Base-by-base conservation (phyloP, 768 basidiomycete genomes). In the Mycena rebaudengoi region DNA sequence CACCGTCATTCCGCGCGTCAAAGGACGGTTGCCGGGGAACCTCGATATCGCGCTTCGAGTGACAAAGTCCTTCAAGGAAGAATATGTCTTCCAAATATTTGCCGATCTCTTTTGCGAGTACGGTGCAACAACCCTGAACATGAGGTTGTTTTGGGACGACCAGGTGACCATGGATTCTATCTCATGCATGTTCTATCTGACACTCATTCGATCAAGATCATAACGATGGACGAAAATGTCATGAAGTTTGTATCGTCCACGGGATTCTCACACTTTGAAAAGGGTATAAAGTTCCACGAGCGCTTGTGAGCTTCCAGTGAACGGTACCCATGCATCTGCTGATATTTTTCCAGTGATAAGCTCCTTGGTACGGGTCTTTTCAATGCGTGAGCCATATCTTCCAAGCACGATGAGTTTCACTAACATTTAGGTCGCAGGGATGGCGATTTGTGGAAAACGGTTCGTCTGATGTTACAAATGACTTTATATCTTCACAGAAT, bases 311-410 rank as follows among this genome's bases (percentile, higher is more conserved):
- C 43, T 10, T 10, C 25, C 21, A 3, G 43, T 1, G 35, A n/a
- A n/a, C 11, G 54, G 45, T 8, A 20, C 32, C 20, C 2, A 32
- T 10, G 2, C 26, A 14, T 59, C 41, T 20, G 14, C 14, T 32
- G 5, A 32, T 35, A n/a, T 68, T 56, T 41, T 53, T 29, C 60
- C 64, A 64, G 66, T 61, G 37, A 65, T 26, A 65, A 60, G 7
- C 82, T 83, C 69, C 73, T 86, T 32, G 84, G 84, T 6, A 74
- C 78, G 26, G 83, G 85, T 12, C 83, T 85, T 20, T 85, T 85
- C 69, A 85, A 85, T 45, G 78, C 83, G 55, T 21, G 45, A 52
- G 57, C 21, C 5, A 53, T 60, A 41, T 45, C 20, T 33, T 4
- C 5, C 16, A 13, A 5, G 16, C 21, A 2, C 2, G 16, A 1